Evolutionary conservation across 2,329 filamentous ascomycete genomes (phyloP), one percentile per base, ranked within the genome.

Genomic region (Chaetomium strumarium): DNA sequence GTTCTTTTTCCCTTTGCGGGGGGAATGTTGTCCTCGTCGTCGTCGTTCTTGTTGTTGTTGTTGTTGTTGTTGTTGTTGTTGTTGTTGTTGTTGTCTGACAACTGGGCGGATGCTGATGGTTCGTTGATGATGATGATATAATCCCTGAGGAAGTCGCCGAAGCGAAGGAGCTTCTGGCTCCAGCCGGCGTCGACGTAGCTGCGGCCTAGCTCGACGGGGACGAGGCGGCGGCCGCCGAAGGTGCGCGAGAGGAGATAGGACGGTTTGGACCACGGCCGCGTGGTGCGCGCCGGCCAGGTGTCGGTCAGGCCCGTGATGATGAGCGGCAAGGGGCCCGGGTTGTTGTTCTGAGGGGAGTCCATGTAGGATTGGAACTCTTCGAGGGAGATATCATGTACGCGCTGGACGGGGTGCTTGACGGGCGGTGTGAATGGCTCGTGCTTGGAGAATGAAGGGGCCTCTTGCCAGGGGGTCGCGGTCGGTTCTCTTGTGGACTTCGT

Each of bases 121-220:
- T 24, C 29, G 10, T 45, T 13, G 24, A 39, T 47, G 29, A 57
- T 42, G 20, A 62, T 64, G 58, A 95, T 77, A 64, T 88, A 84
- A 1, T 67, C 67, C 5, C 73, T 60, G 44, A 96, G 71, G 59
- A 96, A 95, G 1, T 84, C 73, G 5, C 72, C 70, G 62, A 97
- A 95, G 0, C 80, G 74, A 45, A 95, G 79, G 24, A 97, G 82
- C 50, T 83, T 79, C 68, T 97, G 92, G 0, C 84, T 83, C 91
- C 92, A 96, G 19, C 77, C 85, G 17, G 81, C 79, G 58, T 96
- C 90, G 1, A 90, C 91, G 64, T 97, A 99, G 64, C 86, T 93
- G 43, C 87, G 76, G 0, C 93, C 92, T 2, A 93, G 69, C 67
- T 97, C 91, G 3, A 96, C 79, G 0, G 92, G 92, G 0, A 97